Evolutionary conservation across 192 early-diverging fungal species (phyloP).

Genomic region (Chytriomyces sp.): DNA sequence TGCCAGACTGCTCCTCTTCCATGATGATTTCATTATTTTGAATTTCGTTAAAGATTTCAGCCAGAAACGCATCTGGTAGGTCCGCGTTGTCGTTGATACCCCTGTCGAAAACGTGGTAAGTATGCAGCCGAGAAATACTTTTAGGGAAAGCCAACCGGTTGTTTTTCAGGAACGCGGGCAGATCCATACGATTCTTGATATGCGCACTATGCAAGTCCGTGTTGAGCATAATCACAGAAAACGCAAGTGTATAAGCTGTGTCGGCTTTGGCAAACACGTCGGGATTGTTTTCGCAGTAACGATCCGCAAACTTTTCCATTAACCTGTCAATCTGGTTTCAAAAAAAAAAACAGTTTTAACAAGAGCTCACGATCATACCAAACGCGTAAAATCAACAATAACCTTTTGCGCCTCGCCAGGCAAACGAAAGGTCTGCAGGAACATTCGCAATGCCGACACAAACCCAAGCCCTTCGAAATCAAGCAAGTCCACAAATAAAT

Average conservation of each 20-base stretch:
- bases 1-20: constrained; percentile 82
- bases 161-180: constrained; percentile 62
- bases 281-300: constrained; percentile 67
- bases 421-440: constrained; percentile 66
- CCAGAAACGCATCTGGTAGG: constrained; percentile 75
- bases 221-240: constrained; percentile 71
- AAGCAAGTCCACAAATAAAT: constrained; percentile 61
- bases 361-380: not conserved
- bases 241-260: constrained; percentile 67
- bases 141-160: constrained; percentile 40
- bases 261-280: constrained; percentile 65
- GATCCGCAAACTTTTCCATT: constrained; percentile 73
- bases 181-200: constrained; percentile 69
- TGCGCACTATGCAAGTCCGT: constrained; percentile 63
- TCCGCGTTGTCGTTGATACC: constrained; percentile 89
- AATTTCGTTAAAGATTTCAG: constrained; percentile 82
- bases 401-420: constrained; percentile 71
- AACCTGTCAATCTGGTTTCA: constrained; percentile 59
- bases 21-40: constrained; percentile 85
- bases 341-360: not conserved
- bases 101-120: constrained; percentile 24
- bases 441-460: constrained; percentile 59
- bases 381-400: not conserved
- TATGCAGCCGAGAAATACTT: no score
- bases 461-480: constrained; percentile 61